Evolutionary conservation across 345 rosid genomes (phyloP).

Genomic region (Brassica carinata): DNA sequence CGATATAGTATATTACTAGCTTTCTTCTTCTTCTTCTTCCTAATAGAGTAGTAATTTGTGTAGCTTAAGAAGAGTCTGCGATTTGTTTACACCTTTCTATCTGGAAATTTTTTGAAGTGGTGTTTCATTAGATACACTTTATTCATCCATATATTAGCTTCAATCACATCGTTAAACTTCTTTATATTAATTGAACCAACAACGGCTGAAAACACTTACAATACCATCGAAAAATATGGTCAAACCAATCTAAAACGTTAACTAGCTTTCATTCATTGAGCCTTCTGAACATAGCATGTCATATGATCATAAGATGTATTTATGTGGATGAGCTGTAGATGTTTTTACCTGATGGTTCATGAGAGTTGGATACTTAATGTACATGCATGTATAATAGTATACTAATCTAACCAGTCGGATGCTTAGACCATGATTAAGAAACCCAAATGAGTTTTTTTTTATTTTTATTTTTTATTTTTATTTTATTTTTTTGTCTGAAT

Average conservation of each 20-base stretch:
- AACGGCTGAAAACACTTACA: no score
- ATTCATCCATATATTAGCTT: constrained; percentile 1
- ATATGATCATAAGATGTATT: neutral
- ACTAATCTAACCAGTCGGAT: constrained; percentile 35
- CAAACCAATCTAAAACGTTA: neutral
- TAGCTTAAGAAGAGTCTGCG: constrained; percentile 14
- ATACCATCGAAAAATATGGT: neutral
- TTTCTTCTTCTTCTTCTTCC: neutral
- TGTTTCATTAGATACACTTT: constrained; percentile 17
- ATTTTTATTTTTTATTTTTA: no score
- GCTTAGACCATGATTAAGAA: constrained; percentile 3
- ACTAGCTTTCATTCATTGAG: neutral
- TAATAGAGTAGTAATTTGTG: neutral
- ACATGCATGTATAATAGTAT: constrained; percentile 32
- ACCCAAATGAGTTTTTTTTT: no score
- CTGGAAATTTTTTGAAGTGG: constrained; percentile 21
- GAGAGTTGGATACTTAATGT: constrained; percentile 9
- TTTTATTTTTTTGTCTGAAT: no score
- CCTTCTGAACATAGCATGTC: neutral
- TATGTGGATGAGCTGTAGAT: neutral
- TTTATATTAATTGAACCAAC: neutral
- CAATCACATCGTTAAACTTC: constrained; percentile 5
- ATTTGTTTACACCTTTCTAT: constrained; percentile 30
- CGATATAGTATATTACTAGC: neutral
- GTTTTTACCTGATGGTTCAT: neutral